Percentiles rank a stretch among this genome's conserved stretches.
Evolutionary conservation across 1,139 yeast species (phyloP).

Genomic region (Yamadazyma kanchanaburiensis): DNA sequence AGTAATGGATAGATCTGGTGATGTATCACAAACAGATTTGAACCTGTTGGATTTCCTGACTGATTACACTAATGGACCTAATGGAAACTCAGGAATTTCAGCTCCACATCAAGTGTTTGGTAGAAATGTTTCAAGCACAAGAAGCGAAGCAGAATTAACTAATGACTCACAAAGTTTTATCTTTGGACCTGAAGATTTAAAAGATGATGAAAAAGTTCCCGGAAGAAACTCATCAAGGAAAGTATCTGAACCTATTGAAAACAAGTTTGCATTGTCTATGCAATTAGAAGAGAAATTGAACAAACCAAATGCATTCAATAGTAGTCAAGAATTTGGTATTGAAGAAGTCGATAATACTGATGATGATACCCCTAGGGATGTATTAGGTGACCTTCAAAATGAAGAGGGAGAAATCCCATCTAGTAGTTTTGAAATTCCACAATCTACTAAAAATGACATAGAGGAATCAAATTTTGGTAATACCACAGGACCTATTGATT

Average conservation of each 20-base stretch:
- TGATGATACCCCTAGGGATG: slow-evolving; percentile 12
- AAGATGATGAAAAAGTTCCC: not conserved
- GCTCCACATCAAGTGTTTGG: not conserved
- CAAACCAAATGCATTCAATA: slow-evolving; percentile 6
- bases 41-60: not conserved
- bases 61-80: not conserved
- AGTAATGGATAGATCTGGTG: slow-evolving; percentile 20
- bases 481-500: slow-evolving; percentile 13
- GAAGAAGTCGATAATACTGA: slow-evolving; percentile 39
- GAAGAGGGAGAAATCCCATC: slow-evolving; percentile 9
- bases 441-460: not conserved
- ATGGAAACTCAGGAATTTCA: not conserved
- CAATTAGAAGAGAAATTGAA: slow-evolving; percentile 21
- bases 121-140: slow-evolving; percentile 4
- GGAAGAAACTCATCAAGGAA: slow-evolving; percentile 6
- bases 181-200: slow-evolving; percentile 17
- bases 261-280: slow-evolving; percentile 24
- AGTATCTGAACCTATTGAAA: slow-evolving; percentile 26
- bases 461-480: no score
- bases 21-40: slow-evolving; percentile 12
- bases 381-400: slow-evolving; percentile 2
- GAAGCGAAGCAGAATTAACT: slow-evolving; percentile 12
- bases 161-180: slow-evolving; percentile 33
- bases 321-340: slow-evolving; percentile 30
- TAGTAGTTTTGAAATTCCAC: slow-evolving; percentile 1